Conservation (phyloP, 768 basidiomycete genomes). For the Mycena albidolilacea region DNA sequence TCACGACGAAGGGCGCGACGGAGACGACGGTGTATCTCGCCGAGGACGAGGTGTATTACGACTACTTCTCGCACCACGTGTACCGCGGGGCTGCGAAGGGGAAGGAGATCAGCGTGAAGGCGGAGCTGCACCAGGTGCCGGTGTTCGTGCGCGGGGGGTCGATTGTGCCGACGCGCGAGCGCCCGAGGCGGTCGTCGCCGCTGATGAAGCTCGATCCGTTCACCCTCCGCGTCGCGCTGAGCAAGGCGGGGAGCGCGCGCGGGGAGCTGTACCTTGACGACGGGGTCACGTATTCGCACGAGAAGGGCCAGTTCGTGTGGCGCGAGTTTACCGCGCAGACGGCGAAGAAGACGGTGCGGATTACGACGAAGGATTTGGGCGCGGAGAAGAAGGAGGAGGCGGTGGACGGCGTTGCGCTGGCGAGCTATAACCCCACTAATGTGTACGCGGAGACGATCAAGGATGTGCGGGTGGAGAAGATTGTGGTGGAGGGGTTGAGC, state of each 20-base stretch:
- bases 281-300: constrained; percentile 85
- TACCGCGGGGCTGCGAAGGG: constrained; percentile 79
- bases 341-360: constrained; percentile 57
- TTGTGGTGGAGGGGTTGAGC: constrained; percentile 83
- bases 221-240: constrained; percentile 88
- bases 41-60: constrained; percentile 94
- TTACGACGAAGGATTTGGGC: constrained; percentile 72
- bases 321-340: constrained; percentile 76
- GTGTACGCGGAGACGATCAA: constrained; percentile 76
- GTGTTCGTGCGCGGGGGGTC: constrained; percentile 93
- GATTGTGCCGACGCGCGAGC: constrained; percentile 89
- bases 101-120: constrained; percentile 80
- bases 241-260: constrained; percentile 67
- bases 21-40: constrained; percentile 86
- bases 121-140: constrained; percentile 86
- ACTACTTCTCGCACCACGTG: constrained; percentile 84
- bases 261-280: constrained; percentile 98
- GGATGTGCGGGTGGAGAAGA: constrained; percentile 84
- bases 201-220: constrained; percentile 95
- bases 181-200: constrained; percentile 87
- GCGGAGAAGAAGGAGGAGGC: constrained; percentile 58
- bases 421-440: constrained; percentile 70
- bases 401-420: constrained; percentile 66
- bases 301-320: constrained; percentile 88
- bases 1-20: constrained; percentile 80